Evolutionary conservation across 1,284 basidiomycete species (phyloP), one percentile per base, ranked within the genome.

Genomic region (Sporisorium graminicola): DNA sequence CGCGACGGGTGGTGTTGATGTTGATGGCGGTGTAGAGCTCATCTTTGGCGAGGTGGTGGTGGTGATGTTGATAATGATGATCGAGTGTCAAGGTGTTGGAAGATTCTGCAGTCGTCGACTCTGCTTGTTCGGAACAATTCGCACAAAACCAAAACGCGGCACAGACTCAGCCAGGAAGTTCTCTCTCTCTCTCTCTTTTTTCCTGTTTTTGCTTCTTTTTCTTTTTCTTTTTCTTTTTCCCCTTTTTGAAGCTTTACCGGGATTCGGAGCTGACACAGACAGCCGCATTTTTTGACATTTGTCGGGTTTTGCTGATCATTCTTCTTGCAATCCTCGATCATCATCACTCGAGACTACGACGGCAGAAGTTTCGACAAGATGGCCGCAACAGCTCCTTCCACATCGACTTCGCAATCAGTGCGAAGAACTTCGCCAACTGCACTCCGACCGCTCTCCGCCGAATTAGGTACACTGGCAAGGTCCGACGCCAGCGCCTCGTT

Each of bases 401-500:
- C n/a, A n/a, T n/a, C n/a, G n/a, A 31, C 59, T 2, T 42, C 56
- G 9, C 27, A 46, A 18, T 69, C 37, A 40, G 5, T 18, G 5
- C 40, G 26, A n/a, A 58, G 74, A 18, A 71, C 71, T 4, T 70
- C 58, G 0, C 72, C 69, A 0, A 69, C 69, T 3, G 62, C 70
- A 14, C 63, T 74, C 14, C 78, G 78, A 55, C 51, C 66, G 1
- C 59, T 77, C 6, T 60, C 64, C 3, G 61, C 68, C 12, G 47
- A 66, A 13, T 43, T 67, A 0, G 74, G 77, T 31, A 35, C 46
- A 5, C 54, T 81, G 20, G 61, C 71, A 18, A 69, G 81, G 14
- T 64, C 77, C 5, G 81, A 82, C 40, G 81, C 79, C 37, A 79
- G 77, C 54, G 76, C 75, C 33, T 67, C 65, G 13, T 82, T 82